phyloP scores from a whole-genome alignment of 2,329 filamentous ascomycete genomes.

The Stachybotrys echinatus region DNA sequence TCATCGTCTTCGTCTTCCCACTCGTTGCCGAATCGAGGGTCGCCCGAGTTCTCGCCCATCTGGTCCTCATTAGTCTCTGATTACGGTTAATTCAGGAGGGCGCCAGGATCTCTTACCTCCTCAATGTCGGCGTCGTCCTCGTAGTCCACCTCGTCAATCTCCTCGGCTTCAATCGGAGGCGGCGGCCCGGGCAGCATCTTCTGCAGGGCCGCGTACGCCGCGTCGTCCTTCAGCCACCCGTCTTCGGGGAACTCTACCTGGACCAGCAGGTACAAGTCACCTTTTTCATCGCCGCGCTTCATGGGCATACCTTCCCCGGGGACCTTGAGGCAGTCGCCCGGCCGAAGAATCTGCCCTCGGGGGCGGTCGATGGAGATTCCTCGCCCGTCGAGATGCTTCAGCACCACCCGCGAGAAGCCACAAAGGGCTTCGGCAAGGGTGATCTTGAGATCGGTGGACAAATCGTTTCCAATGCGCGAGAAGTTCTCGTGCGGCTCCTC shows the following conservation, averaged over 20 bases:
- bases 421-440: slow-evolving; percentile 78
- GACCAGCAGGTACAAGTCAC: slow-evolving; percentile 82
- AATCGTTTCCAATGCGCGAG: slow-evolving; percentile 74
- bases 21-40: slow-evolving; percentile 58
- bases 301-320: slow-evolving; percentile 89
- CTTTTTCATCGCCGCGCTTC: slow-evolving; percentile 77
- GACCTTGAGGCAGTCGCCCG: slow-evolving; percentile 81
- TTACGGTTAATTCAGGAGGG: slow-evolving; percentile 2
- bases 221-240: slow-evolving; percentile 73
- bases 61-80: slow-evolving; percentile 19
- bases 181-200: slow-evolving; percentile 68
- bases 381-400: slow-evolving; percentile 89
- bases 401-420: slow-evolving; percentile 83
- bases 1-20: slow-evolving; percentile 72
- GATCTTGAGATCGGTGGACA: slow-evolving; percentile 76
- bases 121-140: slow-evolving; percentile 81
- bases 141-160: slow-evolving; percentile 82
- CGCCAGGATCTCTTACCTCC: slow-evolving; percentile 44
- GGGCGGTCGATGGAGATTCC: slow-evolving; percentile 79
- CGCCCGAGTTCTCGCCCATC: slow-evolving; percentile 69
- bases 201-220: slow-evolving; percentile 62
- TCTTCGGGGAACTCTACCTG: slow-evolving; percentile 86
- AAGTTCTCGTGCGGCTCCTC: slow-evolving; percentile 81
- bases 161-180: slow-evolving; percentile 60
- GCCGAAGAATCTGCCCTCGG: slow-evolving; percentile 75